A percentile compares a stretch with the other conserved stretches of the same genome.
phyloP scores from a whole-genome alignment of 2,329 filamentous ascomycete genomes.

The Thelonectria olida region DNA sequence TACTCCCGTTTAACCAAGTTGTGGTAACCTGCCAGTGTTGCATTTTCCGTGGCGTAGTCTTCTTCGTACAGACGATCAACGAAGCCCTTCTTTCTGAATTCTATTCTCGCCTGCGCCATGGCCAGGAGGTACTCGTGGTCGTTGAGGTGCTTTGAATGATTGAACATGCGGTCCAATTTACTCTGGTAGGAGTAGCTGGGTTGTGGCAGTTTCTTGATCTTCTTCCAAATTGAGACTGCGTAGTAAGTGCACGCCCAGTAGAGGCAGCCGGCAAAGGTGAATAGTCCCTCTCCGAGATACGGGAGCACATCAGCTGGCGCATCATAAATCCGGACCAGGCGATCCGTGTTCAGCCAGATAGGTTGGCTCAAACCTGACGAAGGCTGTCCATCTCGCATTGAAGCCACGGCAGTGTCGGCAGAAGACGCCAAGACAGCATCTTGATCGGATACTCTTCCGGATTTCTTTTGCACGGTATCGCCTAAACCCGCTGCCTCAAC shows the following conservation, averaged over 20 bases:
- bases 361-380: conserved; percentile 14
- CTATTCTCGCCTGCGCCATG: conserved; percentile 29
- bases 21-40: conserved; percentile 1
- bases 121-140: conserved; percentile 34
- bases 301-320: conserved; percentile 29
- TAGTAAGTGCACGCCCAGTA: conserved; percentile 37
- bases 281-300: conserved; percentile 35
- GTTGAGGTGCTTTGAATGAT: conserved; percentile 31
- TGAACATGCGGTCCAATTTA: conserved; percentile 35
- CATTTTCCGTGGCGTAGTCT: conserved; percentile 9
- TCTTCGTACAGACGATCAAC: conserved; percentile 19
- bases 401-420: too few species aligned
- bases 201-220: conserved; percentile 19
- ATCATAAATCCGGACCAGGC: conserved; percentile 35
- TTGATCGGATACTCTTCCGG: not conserved
- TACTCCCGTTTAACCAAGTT: conserved; percentile 28
- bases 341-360: conserved; percentile 36
- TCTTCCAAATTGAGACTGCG: conserved; percentile 35
- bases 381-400: not conserved
- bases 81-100: conserved; percentile 34
- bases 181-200: conserved; percentile 2
- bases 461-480: not conserved
- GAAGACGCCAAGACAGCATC: not conserved
- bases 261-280: conserved; percentile 34
- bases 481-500: conserved; percentile 18